Base-by-base conservation (phyloP, 2,329 filamentous ascomycete species). In the Metarhizium robertsii region DNA sequence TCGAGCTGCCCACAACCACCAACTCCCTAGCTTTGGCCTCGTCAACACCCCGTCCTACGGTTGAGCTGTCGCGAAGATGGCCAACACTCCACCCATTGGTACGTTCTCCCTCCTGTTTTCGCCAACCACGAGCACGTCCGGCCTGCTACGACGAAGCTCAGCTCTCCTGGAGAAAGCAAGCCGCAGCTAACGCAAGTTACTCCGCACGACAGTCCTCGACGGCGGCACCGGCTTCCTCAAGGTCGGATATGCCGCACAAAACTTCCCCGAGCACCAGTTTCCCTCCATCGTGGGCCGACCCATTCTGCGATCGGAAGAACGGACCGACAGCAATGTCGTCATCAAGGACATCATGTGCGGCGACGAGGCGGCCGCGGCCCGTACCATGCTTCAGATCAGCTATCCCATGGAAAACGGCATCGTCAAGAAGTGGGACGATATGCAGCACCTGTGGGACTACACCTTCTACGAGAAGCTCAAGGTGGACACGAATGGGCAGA, bases 361-460 rank as follows among this genome's bases (percentile, higher is more conserved):
- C 71, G 94, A 99, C 76, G 92, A 99, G 76, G 94, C 94, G 52
- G 92, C 94, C 16, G 91, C 91, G 54, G 92, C 94, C 62, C 86
- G 94, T 67, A 96, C 89, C 60, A 96, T 96, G 91, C 85, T 99
- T 59, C 94, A 99, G 74, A 95, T 99, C 69, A 95, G 88, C 73
- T 99, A 99, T 72, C 94, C 94, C 64, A 99, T 99, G 94, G 94
- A 99, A 74, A 99, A 99, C 72, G 94, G 94, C 66, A 97, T 99
- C 67, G 91, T 99, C 63, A 97, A 96, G 83, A 92, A 91, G 69
- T 99, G 94, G 94, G 94, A 99, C 65, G 94, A 99, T 73, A 99
- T 99, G 94, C 90, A 96, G 78, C 92, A 97, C 70, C 85, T 99
- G 55, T 99, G 94, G 94, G 92, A 99, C 76, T 97, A 95, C 73